Base-by-base conservation (phyloP, 2,329 filamentous ascomycete genomes). In the Alternaria tenuissima region DNA sequence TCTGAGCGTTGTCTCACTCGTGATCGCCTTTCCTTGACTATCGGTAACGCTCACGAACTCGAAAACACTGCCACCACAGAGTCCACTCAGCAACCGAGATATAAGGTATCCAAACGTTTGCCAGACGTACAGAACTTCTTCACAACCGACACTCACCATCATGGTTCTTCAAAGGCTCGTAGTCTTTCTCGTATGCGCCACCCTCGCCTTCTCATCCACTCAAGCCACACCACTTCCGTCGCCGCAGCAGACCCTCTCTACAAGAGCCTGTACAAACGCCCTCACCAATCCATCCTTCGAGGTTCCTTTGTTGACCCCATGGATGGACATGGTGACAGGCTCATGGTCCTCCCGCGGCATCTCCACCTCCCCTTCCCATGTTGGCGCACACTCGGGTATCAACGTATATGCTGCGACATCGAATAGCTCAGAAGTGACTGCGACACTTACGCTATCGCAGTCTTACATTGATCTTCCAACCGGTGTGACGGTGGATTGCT, bases 281-380 rank as follows among this genome's bases (percentile, higher is more conserved):
- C 30, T 70, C 42, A 34, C 16, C 20, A 72, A 72, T 48, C 67
- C 67, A 0, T 66, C 66, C 18, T 72, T 72, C 55, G 66, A 69
- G 47, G 39, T 62, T 38, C 24, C 18, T 34, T 7, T 52, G 20
- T 22, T 42, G 4, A 8, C 18, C 16, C 62, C 69, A 7, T 72
- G 69, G 69, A 49, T 66, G 39, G 52, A 52, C 52, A 66, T 65
- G 42, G 63, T 59, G 5, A 60, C 59, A 6, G 64, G 67, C 32
- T 68, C 66, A 55, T 72, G 65, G 64, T 48, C 48, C 3, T 49
- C 47, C 0, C 61, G 61, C 36, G 60, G 47, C 16, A 34, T 65
- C 39, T 59, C 51, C 7, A 52, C 52, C 8, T 34, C 49, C 16
- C 14, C 55, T 5, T 32, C 55, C n/a, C 46, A 12, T 11, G 9